Evolutionary conservation across 2,329 filamentous ascomycete genomes (phyloP).

Genomic region (Diaporthe vaccinii): DNA sequence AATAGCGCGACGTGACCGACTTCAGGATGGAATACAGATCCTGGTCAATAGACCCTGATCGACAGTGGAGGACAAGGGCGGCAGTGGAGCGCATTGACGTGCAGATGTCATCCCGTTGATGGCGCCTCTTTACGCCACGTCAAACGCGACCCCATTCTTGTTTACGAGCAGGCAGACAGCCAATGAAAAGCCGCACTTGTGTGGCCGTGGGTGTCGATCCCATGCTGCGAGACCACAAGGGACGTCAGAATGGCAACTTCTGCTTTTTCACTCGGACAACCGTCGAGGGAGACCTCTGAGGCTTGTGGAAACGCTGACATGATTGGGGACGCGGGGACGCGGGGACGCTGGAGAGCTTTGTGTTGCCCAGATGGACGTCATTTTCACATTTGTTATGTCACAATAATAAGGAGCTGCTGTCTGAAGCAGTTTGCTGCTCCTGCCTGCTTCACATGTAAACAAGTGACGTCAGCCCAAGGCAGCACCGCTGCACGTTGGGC

Average conservation of each 20-base stretch:
- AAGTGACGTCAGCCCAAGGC: constrained; percentile 34
- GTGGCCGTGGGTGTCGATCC: neutral
- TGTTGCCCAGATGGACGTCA: constrained; percentile 14
- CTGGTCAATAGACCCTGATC: neutral
- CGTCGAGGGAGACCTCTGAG: neutral
- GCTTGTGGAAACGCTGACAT: neutral
- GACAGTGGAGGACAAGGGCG: neutral
- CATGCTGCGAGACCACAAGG: constrained; percentile 5
- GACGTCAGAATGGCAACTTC: constrained; percentile 7
- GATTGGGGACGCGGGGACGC: neutral
- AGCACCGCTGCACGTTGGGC: neutral
- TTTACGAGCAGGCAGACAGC: constrained; percentile 22
- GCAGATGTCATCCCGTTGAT: constrained; percentile 24
- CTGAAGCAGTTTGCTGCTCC: constrained; percentile 1
- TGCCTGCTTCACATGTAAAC: constrained; percentile 9
- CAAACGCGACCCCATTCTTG: constrained; percentile 26
- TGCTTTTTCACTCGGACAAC: neutral
- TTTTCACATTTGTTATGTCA: neutral
- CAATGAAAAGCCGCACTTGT: neutral
- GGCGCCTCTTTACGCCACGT: constrained; percentile 14
- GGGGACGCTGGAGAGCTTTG: neutral
- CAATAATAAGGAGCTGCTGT: constrained; percentile 5
- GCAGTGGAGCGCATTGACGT: constrained; percentile 20
- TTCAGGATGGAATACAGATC: neutral
- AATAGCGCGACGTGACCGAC: neutral